Evolutionary conservation across 2,329 filamentous ascomycete genomes (phyloP).

Genomic region (Hymenoscyphus fraxineus): DNA sequence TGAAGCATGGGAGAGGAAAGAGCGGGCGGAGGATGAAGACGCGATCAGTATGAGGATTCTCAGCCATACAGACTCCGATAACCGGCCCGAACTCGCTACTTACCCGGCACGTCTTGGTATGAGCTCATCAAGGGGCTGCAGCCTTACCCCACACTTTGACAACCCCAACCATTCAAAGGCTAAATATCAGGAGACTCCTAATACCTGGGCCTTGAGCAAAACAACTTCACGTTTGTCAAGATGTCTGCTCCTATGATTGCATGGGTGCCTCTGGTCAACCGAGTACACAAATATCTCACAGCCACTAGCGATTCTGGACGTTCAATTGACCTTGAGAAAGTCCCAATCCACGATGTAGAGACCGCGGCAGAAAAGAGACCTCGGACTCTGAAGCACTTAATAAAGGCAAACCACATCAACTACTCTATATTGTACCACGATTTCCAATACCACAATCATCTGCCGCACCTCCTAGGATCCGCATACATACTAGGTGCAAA

Average conservation of each 20-base stretch:
- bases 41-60: background rate
- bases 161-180: constrained; percentile 19
- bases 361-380: constrained; percentile 73
- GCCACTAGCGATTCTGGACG: constrained; percentile 31
- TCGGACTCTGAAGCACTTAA: constrained; percentile 80
- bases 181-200: constrained; percentile 18
- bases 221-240: constrained; percentile 9
- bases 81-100: background rate
- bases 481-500: constrained; percentile 81
- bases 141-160: constrained; percentile 19
- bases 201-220: background rate
- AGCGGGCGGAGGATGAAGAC: background rate
- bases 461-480: constrained; percentile 76
- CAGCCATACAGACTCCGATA: background rate
- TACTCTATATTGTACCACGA: constrained; percentile 78
- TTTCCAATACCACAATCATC: constrained; percentile 75
- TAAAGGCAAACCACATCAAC: constrained; percentile 90
- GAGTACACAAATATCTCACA: constrained; percentile 36
- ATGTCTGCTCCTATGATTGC: constrained; percentile 42
- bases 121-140: constrained; percentile 13
- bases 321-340: constrained; percentile 58
- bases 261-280: constrained; percentile 41
- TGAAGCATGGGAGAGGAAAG: background rate
- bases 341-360: constrained; percentile 76
- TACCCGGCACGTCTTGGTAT: background rate